These are phyloP conservation scores for Macrophomina phaseolina DNA, from an alignment of 2,329 filamentous ascomycete species.

Conservation along the genomic window DNA sequence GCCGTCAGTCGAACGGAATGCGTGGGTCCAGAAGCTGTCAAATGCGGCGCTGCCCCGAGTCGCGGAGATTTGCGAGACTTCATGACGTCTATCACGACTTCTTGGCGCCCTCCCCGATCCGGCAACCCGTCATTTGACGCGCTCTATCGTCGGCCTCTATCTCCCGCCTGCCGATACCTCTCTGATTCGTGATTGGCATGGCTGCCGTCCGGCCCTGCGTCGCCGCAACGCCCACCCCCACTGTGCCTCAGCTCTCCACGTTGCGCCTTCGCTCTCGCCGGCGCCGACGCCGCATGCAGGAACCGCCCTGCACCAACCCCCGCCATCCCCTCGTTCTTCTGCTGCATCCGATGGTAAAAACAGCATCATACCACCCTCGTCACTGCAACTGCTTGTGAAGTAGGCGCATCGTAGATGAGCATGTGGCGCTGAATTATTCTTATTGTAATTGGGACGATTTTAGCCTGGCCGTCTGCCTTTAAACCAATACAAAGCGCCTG, in stretches of 20 bases:
- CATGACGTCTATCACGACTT: constrained; percentile 20
- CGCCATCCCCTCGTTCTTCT: background rate
- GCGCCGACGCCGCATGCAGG: constrained; percentile 18
- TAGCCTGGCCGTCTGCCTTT: constrained; percentile 12
- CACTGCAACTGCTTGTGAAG: background rate
- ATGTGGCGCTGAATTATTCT: constrained; percentile 16
- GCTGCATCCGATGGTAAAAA: background rate
- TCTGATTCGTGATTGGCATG: constrained; percentile 12
- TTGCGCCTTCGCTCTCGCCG: constrained; percentile 1
- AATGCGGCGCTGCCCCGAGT: background rate
- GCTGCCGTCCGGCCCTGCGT: background rate
- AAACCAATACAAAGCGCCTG: constrained; percentile 24
- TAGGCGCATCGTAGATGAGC: background rate
- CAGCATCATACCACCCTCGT: background rate
- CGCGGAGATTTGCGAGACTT: constrained; percentile 19
- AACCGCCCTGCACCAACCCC: background rate
- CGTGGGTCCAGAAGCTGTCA: background rate
- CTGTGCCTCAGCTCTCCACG: constrained; percentile 13
- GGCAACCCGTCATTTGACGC: constrained; percentile 15
- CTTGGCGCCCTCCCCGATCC: constrained; percentile 15
- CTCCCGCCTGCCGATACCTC: background rate
- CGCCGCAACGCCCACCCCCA: background rate
- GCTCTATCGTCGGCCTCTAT: background rate
- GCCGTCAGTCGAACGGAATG: background rate
- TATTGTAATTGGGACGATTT: constrained; percentile 9